phyloP scores from a whole-genome alignment of 1,139 yeast species.

The Suhomyces terraborum region DNA sequence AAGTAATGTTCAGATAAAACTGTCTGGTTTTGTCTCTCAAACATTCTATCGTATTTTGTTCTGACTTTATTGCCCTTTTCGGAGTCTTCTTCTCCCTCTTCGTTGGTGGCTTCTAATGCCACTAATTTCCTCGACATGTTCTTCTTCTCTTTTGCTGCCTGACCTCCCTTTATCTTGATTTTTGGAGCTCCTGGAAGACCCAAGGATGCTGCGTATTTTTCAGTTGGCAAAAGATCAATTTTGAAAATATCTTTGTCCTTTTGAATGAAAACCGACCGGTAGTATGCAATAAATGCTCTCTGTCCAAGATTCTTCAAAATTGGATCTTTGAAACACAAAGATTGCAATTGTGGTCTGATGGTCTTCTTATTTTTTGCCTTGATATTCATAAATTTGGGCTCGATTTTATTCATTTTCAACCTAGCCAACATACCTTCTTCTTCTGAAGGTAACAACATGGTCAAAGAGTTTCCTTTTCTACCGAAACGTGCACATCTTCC shows the following conservation, averaged over 20 bases:
- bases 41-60: conserved; percentile 94
- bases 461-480: conserved; percentile 78
- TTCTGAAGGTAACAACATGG: conserved; percentile 83
- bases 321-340: conserved; percentile 88
- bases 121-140: conserved; percentile 75
- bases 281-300: conserved; percentile 91
- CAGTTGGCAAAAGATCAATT: conserved; percentile 74
- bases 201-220: conserved; percentile 79
- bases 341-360: conserved; percentile 82
- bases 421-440: conserved; percentile 74
- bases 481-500: conserved; percentile 97
- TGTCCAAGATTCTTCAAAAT: conserved; percentile 91
- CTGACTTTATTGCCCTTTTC: conserved; percentile 49
- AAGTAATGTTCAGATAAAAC: conserved; percentile 87
- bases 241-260: conserved; percentile 84
- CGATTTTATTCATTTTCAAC: conserved; percentile 63
- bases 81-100: conserved; percentile 58
- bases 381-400: conserved; percentile 70
- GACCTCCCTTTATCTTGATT: conserved; percentile 68
- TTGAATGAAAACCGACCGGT: conserved; percentile 80
- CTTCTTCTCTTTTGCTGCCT: conserved; percentile 66
- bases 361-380: conserved; percentile 76
- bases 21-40: conserved; percentile 90
- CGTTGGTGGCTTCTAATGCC: conserved; percentile 59
- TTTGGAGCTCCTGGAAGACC: conserved; percentile 98